Evolutionary conservation across 139 green algal species (phyloP), one percentile per base, ranked within the genome.

Genomic region (Volvox reticuliferus): DNA sequence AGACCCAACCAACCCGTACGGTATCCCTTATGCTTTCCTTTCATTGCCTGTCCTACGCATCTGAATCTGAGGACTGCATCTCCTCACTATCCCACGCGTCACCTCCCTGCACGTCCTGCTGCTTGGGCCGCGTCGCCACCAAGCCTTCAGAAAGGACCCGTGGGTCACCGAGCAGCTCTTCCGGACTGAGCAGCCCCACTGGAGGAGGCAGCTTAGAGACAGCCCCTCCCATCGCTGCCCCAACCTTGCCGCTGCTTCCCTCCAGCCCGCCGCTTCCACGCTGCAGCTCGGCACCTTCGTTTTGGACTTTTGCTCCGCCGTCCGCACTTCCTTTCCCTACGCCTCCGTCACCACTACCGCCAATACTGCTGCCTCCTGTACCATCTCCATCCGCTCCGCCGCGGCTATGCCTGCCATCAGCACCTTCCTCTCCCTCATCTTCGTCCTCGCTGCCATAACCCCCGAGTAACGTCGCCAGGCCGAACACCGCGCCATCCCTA

Each of bases 21-120:
- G 9, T 9, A 55, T 9, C 44, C 44, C 44, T 55, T 55, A 55
- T 55, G 44, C 44, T 5, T 55, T 55, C 44, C 44, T 55, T 14
- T 55, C 44, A 14, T 5, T 55, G 44, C 9, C 65, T 73, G 65
- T 24, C 21, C 65, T 73, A 73, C 2, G 65, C 65, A 28, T 73
- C 65, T 28, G 65, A 73, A 73, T 73, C 65, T 12, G 65, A 73
- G 65, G 65, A 77, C 13, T 37, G 30, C 78, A 35, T 12, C 82
- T 88, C 82, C 6, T 88, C 84, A 44, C 84, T 81, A 24, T 82
- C 19, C 85, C 85, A 89, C 1, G 69, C 69, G 44, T 89, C 85
- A 2, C 69, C 85, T 32, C 85, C 85, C 71, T 73, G 33, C n/a
- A 89, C 69, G 9, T 33, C 19, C 44, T 73, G 18, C 44, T 71